Evolutionary conservation across 192 early-diverging fungal genomes (phyloP), one percentile per base, ranked within the genome.

Genomic region (Mortierella antarctica): DNA sequence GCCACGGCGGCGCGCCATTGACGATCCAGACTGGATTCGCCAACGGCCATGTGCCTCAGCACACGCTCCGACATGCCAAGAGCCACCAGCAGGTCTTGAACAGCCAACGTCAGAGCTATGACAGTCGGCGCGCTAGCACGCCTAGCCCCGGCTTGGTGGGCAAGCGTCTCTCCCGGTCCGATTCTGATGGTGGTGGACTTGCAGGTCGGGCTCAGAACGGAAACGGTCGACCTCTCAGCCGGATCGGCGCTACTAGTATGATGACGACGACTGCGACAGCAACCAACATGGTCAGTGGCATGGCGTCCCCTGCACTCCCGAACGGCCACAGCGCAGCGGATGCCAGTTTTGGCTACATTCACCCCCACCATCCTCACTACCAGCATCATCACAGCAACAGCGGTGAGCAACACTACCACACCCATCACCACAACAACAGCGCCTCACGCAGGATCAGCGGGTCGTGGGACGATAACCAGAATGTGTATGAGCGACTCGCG

Each of bases 11-110:
- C 54, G 41, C 63, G 1, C 70, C 77, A 5, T 48, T 80, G 65
- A 80, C 77, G 14, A 80, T 80, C 55, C 77, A 80, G 21, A 80
- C 77, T 1, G 77, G 70, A 10, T 80, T 80, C 55, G 51, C 58
- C 39, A 67, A 50, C 23, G 77, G 77, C 5, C 64, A 72, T 48
- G 17, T 65, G 2, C 60, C 70, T 63, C 76, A 79, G 53, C 74
- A 70, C 6, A 68, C 66, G 5, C 65, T 80, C 47, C 69, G 77
- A 18, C 77, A 80, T 49, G 59, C 70, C 59, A 80, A 80, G 65
- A 80, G 77, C 23, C 69, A 72, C n/a, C 77, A 80, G 10, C 69
- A 65, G 44, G 69, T 68, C 5, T 31, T 79, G 62, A 76, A 76
- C 53, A 51, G 40, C 8, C 74, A 64, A n/a, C 75, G 69, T 44